phyloP scores from a whole-genome alignment of 2,329 filamentous ascomycete species.

The Phyllosticta paracitricarpa region DNA sequence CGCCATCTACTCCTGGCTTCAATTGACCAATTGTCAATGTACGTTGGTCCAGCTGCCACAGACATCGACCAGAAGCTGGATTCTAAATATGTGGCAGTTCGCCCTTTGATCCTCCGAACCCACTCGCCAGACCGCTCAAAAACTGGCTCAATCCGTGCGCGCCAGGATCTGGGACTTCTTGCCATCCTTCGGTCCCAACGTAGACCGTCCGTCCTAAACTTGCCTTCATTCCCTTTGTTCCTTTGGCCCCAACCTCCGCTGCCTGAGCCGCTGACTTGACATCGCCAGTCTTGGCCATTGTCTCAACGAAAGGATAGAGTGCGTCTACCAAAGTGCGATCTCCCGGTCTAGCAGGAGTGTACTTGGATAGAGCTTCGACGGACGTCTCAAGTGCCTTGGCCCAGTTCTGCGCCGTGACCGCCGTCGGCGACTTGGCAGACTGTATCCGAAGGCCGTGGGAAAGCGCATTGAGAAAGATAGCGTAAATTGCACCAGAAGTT shows the following conservation, averaged over 20 bases:
- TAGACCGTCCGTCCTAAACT: constrained; percentile 78
- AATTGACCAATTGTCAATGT: neutral
- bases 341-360: constrained; percentile 81
- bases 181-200: constrained; percentile 64
- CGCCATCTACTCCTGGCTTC: neutral
- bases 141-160: constrained; percentile 76
- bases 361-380: constrained; percentile 60
- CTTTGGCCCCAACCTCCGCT: constrained; percentile 64
- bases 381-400: constrained; percentile 61
- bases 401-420: constrained; percentile 45
- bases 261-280: constrained; percentile 65
- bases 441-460: constrained; percentile 56
- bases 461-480: constrained; percentile 84
- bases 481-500: constrained; percentile 66
- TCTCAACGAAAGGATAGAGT: constrained; percentile 74
- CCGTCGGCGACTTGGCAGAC: constrained; percentile 34
- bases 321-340: constrained; percentile 89
- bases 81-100: neutral
- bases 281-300: constrained; percentile 54
- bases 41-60: neutral
- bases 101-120: constrained; percentile 15
- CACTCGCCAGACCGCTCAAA: constrained; percentile 64
- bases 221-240: constrained; percentile 86
- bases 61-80: neutral
- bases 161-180: constrained; percentile 63